Percentiles rank a stretch among this genome's conserved stretches.
phyloP scores from a whole-genome alignment of 179 eudicot species.

The Silene vulgaris region DNA sequence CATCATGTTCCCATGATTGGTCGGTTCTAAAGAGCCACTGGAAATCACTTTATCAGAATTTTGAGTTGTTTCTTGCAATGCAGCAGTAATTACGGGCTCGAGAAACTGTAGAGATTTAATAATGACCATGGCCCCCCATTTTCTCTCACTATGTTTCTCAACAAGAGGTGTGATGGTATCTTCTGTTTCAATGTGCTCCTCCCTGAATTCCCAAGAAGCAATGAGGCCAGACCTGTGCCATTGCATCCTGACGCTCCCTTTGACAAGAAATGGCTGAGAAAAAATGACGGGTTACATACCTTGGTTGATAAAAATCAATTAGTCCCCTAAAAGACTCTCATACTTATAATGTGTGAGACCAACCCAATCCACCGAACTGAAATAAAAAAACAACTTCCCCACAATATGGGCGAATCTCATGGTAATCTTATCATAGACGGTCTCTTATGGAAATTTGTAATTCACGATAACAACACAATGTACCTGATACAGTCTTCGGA shows the following conservation, averaged over 20 bases:
- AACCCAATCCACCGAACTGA: too few species aligned
- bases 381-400: too few species aligned
- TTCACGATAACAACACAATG: neutral
- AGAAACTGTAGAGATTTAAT: slow-evolving; percentile 83
- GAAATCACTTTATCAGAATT: slow-evolving; percentile 29
- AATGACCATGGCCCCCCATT: slow-evolving; percentile 98
- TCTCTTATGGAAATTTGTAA: too few species aligned
- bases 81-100: slow-evolving; percentile 65
- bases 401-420: too few species aligned
- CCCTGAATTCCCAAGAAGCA: slow-evolving; percentile 94
- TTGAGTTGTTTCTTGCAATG: slow-evolving; percentile 70
- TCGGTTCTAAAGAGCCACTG: slow-evolving; percentile 35
- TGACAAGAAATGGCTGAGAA: slow-evolving; percentile 87
- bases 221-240: slow-evolving; percentile 98
- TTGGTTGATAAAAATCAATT: neutral
- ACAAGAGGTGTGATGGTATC: slow-evolving; percentile 37
- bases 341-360: too few species aligned
- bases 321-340: too few species aligned
- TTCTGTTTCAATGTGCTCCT: slow-evolving; percentile 63
- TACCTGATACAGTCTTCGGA: slow-evolving; percentile 95
- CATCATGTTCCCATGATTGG: slow-evolving; percentile 71
- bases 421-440: too few species aligned
- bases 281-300: neutral
- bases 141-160: slow-evolving; percentile 64
- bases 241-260: slow-evolving; percentile 98